phyloP scores from a whole-genome alignment of 345 rosid species.

The Reutealis trisperma region DNA sequence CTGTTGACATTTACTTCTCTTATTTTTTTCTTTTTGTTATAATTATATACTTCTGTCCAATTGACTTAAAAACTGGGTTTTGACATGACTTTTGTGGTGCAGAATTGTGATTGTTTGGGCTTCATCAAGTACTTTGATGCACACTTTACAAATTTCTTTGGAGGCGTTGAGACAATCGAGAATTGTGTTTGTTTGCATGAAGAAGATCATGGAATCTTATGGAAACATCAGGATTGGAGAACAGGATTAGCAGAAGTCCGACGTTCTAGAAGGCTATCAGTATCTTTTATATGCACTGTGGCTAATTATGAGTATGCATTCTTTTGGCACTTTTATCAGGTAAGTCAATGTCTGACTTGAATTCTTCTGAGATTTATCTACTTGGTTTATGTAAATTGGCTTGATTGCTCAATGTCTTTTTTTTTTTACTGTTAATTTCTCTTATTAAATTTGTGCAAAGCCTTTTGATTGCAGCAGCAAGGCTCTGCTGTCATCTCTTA shows the following conservation, averaged over 20 bases:
- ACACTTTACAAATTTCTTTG: slow-evolving; percentile 84
- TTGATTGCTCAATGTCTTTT: not conserved
- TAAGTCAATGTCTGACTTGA: slow-evolving; percentile 24
- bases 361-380: slow-evolving; percentile 8
- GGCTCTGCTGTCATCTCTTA: slow-evolving; percentile 18
- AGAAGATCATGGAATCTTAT: slow-evolving; percentile 89
- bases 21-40: not conserved
- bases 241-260: slow-evolving; percentile 95
- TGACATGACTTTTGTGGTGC: slow-evolving; percentile 16
- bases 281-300: slow-evolving; percentile 82
- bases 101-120: slow-evolving; percentile 96
- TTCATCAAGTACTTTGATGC: slow-evolving; percentile 88
- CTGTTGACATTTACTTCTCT: not conserved
- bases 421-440: slow-evolving; percentile 7
- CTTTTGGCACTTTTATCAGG: slow-evolving; percentile 97
- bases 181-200: slow-evolving; percentile 94
- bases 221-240: slow-evolving; percentile 99
- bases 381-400: slow-evolving; percentile 8
- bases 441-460: slow-evolving; percentile 11
- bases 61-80: not conserved
- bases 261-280: slow-evolving; percentile 84
- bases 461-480: slow-evolving; percentile 10
- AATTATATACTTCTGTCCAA: not conserved
- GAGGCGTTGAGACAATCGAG: slow-evolving; percentile 90
- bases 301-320: slow-evolving; percentile 95